Evolutionary conservation across 306 rosid species (phyloP).

Genomic region (Dalbergia cultrata): DNA sequence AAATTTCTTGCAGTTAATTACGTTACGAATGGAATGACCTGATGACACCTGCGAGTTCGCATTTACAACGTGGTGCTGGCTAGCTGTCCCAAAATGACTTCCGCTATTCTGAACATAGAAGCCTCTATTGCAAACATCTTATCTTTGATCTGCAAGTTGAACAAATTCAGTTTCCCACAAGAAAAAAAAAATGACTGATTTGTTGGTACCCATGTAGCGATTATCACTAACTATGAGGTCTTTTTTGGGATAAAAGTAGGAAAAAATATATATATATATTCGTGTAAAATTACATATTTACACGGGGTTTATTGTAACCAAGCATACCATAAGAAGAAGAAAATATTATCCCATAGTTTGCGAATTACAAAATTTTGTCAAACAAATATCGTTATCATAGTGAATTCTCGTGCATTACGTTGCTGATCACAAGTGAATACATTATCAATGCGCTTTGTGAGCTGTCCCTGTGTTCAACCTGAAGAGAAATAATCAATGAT

Average conservation of each 20-base stretch:
- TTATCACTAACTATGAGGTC: no score
- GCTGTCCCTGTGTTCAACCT: not conserved
- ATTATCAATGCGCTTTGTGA: not conserved
- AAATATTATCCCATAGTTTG: not conserved
- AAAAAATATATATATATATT: no score
- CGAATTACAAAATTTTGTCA: not conserved
- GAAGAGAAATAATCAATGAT: not conserved
- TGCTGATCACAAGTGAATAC: not conserved
- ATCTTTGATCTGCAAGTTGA: no score
- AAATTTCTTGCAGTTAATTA: not conserved
- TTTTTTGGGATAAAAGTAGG: no score
- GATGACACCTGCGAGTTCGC: not conserved
- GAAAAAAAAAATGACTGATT: no score
- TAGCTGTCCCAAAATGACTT: not conserved
- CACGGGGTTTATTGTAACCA: no score
- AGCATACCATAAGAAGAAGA: not conserved
- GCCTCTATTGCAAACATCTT: no score
- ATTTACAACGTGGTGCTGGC: constrained; percentile 20
- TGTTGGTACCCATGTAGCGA: no score
- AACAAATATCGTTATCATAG: not conserved
- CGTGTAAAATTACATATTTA: no score
- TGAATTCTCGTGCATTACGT: not conserved
- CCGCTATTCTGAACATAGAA: not conserved
- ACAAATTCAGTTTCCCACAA: no score
- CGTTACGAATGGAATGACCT: constrained; percentile 3